These are phyloP conservation scores for Prinsepia uniflora DNA, from an alignment of 306 rosid genomes.

Conservation along the genomic window DNA sequence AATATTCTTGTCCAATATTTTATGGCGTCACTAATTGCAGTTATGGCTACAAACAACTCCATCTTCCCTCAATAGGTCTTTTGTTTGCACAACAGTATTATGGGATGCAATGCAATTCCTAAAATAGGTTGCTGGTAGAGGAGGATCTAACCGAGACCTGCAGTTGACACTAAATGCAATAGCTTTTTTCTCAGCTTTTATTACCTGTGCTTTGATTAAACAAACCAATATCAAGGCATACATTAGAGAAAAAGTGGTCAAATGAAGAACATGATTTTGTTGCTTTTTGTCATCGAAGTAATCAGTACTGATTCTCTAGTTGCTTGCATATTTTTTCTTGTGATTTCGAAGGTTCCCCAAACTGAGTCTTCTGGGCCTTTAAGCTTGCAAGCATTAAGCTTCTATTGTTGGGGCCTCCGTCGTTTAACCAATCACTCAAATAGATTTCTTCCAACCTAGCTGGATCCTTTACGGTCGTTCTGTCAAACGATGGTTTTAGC, in stretches of 20 bases:
- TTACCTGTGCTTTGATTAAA: slow-evolving; percentile 22
- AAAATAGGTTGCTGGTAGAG: slow-evolving; percentile 1
- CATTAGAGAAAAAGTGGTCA: slow-evolving; percentile 28
- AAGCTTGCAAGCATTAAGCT: slow-evolving; percentile 14
- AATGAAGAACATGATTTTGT: neutral
- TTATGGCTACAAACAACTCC: neutral
- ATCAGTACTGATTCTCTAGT: neutral
- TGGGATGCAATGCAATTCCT: slow-evolving; percentile 14
- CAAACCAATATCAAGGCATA: slow-evolving; percentile 28
- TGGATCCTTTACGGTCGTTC: slow-evolving; percentile 22
- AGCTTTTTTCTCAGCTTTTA: neutral
- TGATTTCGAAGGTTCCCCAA: slow-evolving; percentile 34
- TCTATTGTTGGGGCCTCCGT: slow-evolving; percentile 10
- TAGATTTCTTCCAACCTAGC: neutral
- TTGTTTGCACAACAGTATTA: neutral
- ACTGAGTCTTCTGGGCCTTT: neutral
- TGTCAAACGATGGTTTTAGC: slow-evolving; percentile 34
- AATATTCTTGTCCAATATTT: neutral
- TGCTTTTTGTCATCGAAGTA: neutral
- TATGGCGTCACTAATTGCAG: slow-evolving; percentile 11
- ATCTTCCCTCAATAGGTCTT: slow-evolving; percentile 10
- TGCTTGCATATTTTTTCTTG: neutral
- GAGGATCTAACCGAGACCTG: slow-evolving; percentile 11
- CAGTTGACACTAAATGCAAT: neutral
- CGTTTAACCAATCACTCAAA: neutral